Conservation (phyloP, 2,329 filamentous ascomycete genomes). For the Metarhizium sp. region DNA sequence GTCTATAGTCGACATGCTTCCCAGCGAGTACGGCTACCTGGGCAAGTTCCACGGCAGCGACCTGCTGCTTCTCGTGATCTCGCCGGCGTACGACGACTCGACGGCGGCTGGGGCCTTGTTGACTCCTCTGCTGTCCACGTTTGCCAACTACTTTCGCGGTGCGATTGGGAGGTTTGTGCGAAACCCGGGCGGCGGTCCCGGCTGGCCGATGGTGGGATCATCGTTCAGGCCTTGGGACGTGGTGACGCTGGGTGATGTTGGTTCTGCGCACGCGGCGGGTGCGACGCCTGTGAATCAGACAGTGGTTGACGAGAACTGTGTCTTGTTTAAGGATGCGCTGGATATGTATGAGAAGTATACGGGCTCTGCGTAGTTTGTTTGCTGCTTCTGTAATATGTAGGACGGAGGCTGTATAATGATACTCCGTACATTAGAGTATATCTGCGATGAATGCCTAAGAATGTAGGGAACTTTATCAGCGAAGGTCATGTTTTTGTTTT, state of each 20-base stretch:
- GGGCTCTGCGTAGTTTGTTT: too few species aligned
- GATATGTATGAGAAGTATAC: background rate
- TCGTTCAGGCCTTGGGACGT: conserved; percentile 12
- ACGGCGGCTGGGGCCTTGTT: background rate
- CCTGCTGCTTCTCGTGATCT: conserved; percentile 13
- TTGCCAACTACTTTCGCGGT: conserved; percentile 14
- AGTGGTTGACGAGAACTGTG: conserved; percentile 12
- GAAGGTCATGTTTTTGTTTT: too few species aligned
- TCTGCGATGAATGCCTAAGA: too few species aligned
- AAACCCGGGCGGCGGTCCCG: conserved; percentile 13
- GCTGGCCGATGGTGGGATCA: conserved; percentile 16
- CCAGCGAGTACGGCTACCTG: conserved; percentile 12
- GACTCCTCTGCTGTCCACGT: conserved; percentile 13
- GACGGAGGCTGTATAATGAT: too few species aligned
- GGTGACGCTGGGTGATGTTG: conserved; percentile 13
- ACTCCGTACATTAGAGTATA: too few species aligned
- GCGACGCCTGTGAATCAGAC: conserved; percentile 10
- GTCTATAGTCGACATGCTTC: conserved; percentile 8
- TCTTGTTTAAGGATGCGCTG: conserved; percentile 9
- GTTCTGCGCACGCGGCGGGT: conserved; percentile 2
- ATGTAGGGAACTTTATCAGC: too few species aligned
- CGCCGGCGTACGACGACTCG: conserved; percentile 3
- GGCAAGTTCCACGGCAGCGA: conserved; percentile 19
- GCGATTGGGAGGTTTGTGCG: conserved; percentile 15
- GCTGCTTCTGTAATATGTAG: too few species aligned